Conservation (phyloP, 768 basidiomycete species). For the Mycena capillaripes region DNA sequence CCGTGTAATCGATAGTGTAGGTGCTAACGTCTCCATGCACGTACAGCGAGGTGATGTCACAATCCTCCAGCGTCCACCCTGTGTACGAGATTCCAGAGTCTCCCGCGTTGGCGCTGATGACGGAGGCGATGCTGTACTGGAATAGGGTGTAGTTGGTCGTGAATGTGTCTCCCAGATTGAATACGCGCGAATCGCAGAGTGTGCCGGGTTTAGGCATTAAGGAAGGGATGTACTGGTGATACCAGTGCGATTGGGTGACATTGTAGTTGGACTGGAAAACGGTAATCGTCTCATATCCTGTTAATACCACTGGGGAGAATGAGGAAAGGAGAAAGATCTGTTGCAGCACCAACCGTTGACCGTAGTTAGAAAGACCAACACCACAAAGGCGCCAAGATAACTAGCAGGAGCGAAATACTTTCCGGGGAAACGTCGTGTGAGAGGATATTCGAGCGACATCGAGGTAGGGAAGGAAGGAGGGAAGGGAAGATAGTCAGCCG, state of each 20-base stretch:
- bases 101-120: conserved; percentile 41
- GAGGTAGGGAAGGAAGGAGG: neutral
- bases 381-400: conserved; percentile 28
- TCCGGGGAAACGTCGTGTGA: conserved; percentile 17
- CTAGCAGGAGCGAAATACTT: neutral
- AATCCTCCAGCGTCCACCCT: conserved; percentile 41
- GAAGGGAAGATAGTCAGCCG: too few species aligned
- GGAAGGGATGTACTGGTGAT: conserved; percentile 39
- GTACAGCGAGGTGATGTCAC: conserved; percentile 43
- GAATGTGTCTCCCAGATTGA: conserved; percentile 43
- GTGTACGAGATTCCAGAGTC: conserved; percentile 40
- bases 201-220: conserved; percentile 39
- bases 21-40: conserved; percentile 33
- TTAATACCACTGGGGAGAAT: neutral
- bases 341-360: conserved; percentile 35
- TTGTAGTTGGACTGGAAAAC: conserved; percentile 43
- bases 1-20: conserved; percentile 37
- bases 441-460: conserved; percentile 16
- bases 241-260: conserved; percentile 42
- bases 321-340: neutral
- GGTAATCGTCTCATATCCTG: conserved; percentile 44
- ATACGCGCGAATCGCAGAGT: conserved; percentile 43
- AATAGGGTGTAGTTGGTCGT: conserved; percentile 45
- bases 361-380: conserved; percentile 36
- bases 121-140: conserved; percentile 40